A percentile compares a stretch with the other conserved stretches of the same genome.
Evolutionary conservation across 129 eudicot species (phyloP).

Genomic region (Saussurea involucrata): DNA sequence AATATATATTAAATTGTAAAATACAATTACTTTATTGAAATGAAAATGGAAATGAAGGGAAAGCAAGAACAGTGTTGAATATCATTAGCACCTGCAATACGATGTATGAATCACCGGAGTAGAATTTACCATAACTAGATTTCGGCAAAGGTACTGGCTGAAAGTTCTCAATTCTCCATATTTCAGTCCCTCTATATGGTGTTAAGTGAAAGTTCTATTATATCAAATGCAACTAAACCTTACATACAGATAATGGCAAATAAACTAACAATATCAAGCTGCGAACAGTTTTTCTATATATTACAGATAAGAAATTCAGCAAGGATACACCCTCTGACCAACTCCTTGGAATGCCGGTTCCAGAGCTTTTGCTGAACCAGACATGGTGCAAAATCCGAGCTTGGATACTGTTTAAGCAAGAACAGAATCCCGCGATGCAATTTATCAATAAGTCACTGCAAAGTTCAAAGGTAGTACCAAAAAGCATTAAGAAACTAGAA

Average conservation of each 20-base stretch:
- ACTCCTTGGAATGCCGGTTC: constrained; percentile 99
- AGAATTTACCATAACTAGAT: constrained; percentile 82
- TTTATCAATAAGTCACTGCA: constrained; percentile 14
- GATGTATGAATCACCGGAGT: constrained; percentile 90
- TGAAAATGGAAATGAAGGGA: not conserved
- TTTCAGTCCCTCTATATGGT: constrained; percentile 73
- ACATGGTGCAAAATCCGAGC: constrained; percentile 39
- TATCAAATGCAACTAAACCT: not conserved
- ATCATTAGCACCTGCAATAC: constrained; percentile 62
- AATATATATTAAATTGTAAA: not conserved
- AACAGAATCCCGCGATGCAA: not conserved
- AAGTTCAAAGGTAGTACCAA: not conserved
- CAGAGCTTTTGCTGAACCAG: constrained; percentile 75
- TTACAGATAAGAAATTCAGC: constrained; percentile 12
- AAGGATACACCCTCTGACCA: constrained; percentile 96
- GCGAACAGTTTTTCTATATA: not conserved
- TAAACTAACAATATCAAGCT: not conserved
- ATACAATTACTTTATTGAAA: not conserved
- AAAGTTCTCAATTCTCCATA: constrained; percentile 92
- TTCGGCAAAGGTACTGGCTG: constrained; percentile 85
- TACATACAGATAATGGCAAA: not conserved
- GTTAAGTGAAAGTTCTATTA: constrained; percentile 55
- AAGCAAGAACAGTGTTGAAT: not conserved
- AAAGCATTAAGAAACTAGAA: not conserved
- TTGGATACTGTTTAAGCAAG: constrained; percentile 17